phyloP scores from a whole-genome alignment of 108 stramenopile genomes.

The Nitzschia inconspicua region DNA sequence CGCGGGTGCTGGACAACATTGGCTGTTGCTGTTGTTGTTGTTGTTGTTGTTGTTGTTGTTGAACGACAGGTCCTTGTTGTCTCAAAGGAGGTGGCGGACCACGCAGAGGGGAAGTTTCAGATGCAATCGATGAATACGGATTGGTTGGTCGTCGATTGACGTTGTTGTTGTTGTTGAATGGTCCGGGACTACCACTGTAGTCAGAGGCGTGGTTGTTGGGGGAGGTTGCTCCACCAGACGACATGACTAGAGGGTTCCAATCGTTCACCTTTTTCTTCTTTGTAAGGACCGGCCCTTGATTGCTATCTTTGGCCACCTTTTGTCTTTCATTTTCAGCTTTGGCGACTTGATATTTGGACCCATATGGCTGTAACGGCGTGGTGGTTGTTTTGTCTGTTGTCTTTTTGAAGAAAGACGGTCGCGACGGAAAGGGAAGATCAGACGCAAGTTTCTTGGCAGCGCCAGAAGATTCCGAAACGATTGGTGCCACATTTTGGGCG shows the following conservation, averaged over 20 bases:
- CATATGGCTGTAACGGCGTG: conserved; percentile 8
- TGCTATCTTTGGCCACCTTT: no score
- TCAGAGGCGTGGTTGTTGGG: background rate
- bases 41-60: no score
- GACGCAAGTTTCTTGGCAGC: background rate
- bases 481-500: conserved; percentile 5
- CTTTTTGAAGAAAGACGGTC: background rate
- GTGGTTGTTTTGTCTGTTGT: background rate
- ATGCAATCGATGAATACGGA: background rate
- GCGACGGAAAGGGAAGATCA: background rate
- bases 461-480: conserved; percentile 1
- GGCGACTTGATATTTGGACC: conserved; percentile 14
- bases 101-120: no score
- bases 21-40: no score
- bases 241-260: no score
- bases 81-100: no score
- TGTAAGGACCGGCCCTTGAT: no score
- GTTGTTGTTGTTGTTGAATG: background rate
- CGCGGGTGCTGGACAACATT: no score
- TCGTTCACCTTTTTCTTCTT: no score
- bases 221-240: no score
- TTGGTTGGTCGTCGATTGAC: background rate
- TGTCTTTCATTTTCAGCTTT: conserved; percentile 5
- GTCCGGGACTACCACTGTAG: background rate
- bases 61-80: no score